phyloP scores from a whole-genome alignment of 2,329 filamentous ascomycete genomes.

The Ophiostoma novo-ulmi region DNA sequence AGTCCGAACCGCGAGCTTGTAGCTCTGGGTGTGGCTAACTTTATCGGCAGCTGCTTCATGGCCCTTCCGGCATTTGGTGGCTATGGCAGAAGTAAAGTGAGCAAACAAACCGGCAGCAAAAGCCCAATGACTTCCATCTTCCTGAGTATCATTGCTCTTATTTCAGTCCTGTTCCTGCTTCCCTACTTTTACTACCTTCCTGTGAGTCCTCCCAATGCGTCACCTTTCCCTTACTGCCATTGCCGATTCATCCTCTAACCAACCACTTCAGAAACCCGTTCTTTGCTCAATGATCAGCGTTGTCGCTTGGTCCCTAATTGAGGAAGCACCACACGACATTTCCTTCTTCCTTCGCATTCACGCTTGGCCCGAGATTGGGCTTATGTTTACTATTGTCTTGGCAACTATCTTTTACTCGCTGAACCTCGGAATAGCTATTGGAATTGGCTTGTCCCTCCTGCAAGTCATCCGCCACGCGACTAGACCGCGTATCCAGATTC shows the following conservation, averaged over 20 bases:
- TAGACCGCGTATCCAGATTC: slow-evolving; percentile 88
- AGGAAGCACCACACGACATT: slow-evolving; percentile 91
- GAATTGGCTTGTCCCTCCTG: slow-evolving; percentile 83
- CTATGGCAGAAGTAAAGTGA: slow-evolving; percentile 93
- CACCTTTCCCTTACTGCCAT: not conserved
- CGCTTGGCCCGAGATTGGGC: slow-evolving; percentile 76
- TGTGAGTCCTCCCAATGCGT: slow-evolving; percentile 41
- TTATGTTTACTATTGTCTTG: slow-evolving; percentile 87
- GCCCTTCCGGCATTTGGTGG: slow-evolving; percentile 90
- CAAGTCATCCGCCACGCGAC: slow-evolving; percentile 88
- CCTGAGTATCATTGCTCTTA: slow-evolving; percentile 72
- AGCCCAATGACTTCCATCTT: slow-evolving; percentile 93
- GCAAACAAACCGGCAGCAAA: slow-evolving; percentile 82
- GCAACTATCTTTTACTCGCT: slow-evolving; percentile 94
- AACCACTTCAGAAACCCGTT: slow-evolving; percentile 63
- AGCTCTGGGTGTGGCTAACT: slow-evolving; percentile 81
- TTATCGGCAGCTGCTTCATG: slow-evolving; percentile 90
- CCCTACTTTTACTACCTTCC: slow-evolving; percentile 94
- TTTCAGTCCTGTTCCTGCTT: slow-evolving; percentile 75
- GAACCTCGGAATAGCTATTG: slow-evolving; percentile 86
- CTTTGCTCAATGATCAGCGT: slow-evolving; percentile 92
- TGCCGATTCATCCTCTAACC: not conserved
- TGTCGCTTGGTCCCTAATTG: slow-evolving; percentile 88
- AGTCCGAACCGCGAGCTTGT: slow-evolving; percentile 92
- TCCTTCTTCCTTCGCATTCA: slow-evolving; percentile 80